Evolutionary conservation across 163 green algal genomes (phyloP), one percentile per base, ranked within the genome.

Genomic region (Coccomyxa subellipsoidea): DNA sequence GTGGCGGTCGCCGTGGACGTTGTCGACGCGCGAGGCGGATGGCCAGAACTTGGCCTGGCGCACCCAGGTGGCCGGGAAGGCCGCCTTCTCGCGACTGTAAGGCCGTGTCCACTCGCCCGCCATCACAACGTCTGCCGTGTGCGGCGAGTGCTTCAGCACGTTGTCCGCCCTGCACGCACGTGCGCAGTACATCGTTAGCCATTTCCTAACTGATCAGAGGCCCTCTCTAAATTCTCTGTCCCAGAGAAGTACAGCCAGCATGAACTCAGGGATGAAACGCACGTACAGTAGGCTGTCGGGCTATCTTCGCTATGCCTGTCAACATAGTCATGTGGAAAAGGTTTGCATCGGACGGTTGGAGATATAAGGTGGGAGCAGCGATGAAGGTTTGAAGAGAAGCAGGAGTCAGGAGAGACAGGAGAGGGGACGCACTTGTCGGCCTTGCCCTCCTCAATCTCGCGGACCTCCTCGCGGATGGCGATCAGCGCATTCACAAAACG

Each of bases 1-100:
- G 90, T 99, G 92, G 76, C 96, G 91, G 90, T 99, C 97, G 34
- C 97, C 97, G 75, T 96, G 98, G 77, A 99, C 97, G 85, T 99
- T 99, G 89, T 99, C 97, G 38, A 99, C 93, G 35, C 97, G 90
- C 34, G 78, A 87, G 12, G 86, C 94, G 54, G 93, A 95, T 38
- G 97, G 97, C 97, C 97, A 99, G 94, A 99, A 99, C 94, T 99
- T 99, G 87, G 91, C 83, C 71, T 91, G 76, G 25, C 82, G 78
- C 38, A 98, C 91, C 95, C 95, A 99, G 0, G 89, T 72, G n/a
- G 94, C 94, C 0, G 97, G 97, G 94, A 96, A 99, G 15, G 94
- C 95, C 10, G 92, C 95, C 76, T 87, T 69, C 89, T 99, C 96
- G 37, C 96, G 88, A 34, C 70, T 90, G 93, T 99, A 99, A 32